Evolutionary conservation across 2,329 filamentous ascomycete species (phyloP).

Genomic region (Hawksworthiomyces lignivorus): DNA sequence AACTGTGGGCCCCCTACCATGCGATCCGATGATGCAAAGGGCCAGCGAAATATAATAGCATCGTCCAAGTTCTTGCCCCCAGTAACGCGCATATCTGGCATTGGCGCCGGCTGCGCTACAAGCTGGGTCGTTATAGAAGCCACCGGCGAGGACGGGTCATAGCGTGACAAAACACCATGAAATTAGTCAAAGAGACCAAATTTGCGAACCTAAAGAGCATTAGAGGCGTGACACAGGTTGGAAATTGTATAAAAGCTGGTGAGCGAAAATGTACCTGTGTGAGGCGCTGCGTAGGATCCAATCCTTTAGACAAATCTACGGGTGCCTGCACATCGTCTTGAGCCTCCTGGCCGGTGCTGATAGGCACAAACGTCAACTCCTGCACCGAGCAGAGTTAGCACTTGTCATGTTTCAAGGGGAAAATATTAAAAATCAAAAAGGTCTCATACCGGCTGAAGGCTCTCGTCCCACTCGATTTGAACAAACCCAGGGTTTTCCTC

Average conservation of each 20-base stretch:
- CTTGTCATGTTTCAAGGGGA: too few relatives aligned
- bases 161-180: background rate
- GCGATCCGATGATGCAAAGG: constrained; percentile 58
- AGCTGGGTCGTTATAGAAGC: constrained; percentile 55
- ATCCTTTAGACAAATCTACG: constrained; percentile 22
- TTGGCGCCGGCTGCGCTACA: constrained; percentile 86
- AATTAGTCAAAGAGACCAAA: constrained; percentile 25
- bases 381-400: background rate
- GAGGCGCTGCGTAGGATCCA: constrained; percentile 68
- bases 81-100: constrained; percentile 43
- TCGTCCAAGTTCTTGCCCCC: constrained; percentile 47
- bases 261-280: constrained; percentile 46
- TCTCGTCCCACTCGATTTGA: constrained; percentile 68
- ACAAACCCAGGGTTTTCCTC: constrained; percentile 59
- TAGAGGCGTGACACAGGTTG: constrained; percentile 23
- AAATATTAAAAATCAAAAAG: too few relatives aligned
- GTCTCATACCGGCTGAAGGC: constrained; percentile 46
- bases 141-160: background rate
- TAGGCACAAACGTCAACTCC: constrained; percentile 26
- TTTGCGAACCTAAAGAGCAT: constrained; percentile 19
- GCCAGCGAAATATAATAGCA: constrained; percentile 59
- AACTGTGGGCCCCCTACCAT: constrained; percentile 65
- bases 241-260: too few relatives aligned
- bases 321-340: constrained; percentile 11
- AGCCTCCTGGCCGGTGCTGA: constrained; percentile 30